phyloP scores from a whole-genome alignment of 192 early-diverging fungal genomes.

The Coemansia sp. region DNA sequence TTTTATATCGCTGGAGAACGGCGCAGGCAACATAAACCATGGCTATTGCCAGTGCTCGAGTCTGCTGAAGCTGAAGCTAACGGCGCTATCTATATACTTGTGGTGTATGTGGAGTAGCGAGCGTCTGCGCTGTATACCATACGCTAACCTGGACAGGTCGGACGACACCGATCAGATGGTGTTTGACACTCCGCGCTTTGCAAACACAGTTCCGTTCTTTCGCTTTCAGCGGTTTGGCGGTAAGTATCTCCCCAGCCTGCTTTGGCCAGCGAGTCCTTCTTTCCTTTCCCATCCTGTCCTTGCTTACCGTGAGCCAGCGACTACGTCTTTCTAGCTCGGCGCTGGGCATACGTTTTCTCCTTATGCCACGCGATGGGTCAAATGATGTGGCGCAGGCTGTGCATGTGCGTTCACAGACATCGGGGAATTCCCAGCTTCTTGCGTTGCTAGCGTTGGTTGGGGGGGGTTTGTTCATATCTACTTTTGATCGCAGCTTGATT shows the following conservation, averaged over 20 bases:
- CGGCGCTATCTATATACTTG: background rate
- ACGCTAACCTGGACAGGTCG: constrained; percentile 44
- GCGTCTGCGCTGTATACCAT: constrained; percentile 49
- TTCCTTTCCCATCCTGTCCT: background rate
- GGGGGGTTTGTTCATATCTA: too few species aligned
- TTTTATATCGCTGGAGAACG: background rate
- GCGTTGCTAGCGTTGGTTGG: background rate
- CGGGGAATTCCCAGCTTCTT: background rate
- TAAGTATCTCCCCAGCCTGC: constrained; percentile 8
- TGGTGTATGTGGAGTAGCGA: constrained; percentile 25
- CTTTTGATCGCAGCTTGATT: too few species aligned
- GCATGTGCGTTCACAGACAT: background rate
- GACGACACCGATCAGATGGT: constrained; percentile 49
- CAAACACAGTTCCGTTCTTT: constrained; percentile 53
- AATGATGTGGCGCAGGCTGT: background rate
- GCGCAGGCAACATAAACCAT: background rate
- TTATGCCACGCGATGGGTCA: background rate
- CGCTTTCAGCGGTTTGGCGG: constrained; percentile 51
- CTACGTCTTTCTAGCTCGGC: background rate
- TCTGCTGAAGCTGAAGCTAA: background rate
- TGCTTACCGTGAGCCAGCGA: too few species aligned
- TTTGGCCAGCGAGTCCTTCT: background rate
- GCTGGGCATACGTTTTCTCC: too few species aligned
- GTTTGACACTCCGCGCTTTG: constrained; percentile 56
- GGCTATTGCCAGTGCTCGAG: background rate